Conservation (phyloP, 139 green algal genomes). For the Pycnococcus provasolii region DNA sequence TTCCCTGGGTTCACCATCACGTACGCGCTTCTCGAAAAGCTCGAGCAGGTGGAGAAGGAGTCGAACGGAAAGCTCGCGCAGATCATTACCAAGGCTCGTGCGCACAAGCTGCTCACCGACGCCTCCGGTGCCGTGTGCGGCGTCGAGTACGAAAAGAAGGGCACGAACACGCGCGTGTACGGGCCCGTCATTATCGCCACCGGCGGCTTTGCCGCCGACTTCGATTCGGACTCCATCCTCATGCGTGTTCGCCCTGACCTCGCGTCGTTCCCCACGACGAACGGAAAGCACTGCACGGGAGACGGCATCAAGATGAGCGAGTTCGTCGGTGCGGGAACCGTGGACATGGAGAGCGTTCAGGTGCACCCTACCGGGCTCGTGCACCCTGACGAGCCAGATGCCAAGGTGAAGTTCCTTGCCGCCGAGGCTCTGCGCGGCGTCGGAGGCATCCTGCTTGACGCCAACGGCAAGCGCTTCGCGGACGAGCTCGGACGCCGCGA, state of each 20-base stretch:
- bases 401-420: conserved; percentile 42
- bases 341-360: conserved; percentile 36
- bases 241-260: conserved; percentile 15
- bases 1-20: conserved; percentile 40
- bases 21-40: conserved; percentile 28
- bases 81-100: conserved; percentile 31
- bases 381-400: conserved; percentile 33
- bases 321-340: conserved; percentile 17
- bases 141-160: conserved; percentile 24
- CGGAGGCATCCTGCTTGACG: conserved; percentile 38
- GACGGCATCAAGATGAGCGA: conserved; percentile 33
- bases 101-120: conserved; percentile 25
- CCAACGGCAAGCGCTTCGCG: conserved; percentile 38
- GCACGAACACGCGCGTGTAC: conserved; percentile 1
- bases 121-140: conserved; percentile 20
- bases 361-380: conserved; percentile 44
- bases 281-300: conserved; percentile 33
- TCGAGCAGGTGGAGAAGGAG: conserved; percentile 29
- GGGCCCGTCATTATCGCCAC: conserved; percentile 31
- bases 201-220: conserved; percentile 30
- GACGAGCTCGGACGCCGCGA: conserved; percentile 41
- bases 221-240: conserved; percentile 20
- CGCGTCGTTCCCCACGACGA: conserved; percentile 26
- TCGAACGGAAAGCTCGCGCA: conserved; percentile 26
- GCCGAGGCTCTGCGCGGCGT: conserved; percentile 39